Conservation (phyloP, 495 filamentous ascomycete genomes). For the Aspergillus diversus region DNA sequence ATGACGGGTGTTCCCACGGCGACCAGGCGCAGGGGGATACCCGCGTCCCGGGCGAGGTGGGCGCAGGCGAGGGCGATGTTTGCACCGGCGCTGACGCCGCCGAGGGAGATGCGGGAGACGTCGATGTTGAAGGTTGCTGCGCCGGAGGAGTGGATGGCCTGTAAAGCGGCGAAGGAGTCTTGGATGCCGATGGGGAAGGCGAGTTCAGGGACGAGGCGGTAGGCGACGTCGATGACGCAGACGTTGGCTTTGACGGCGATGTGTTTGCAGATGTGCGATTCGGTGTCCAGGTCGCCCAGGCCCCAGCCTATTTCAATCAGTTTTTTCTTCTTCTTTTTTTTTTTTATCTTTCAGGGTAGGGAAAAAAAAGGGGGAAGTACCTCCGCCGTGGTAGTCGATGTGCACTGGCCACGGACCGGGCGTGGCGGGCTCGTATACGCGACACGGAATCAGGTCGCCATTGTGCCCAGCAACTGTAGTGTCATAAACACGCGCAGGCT, state of each 20-base stretch:
- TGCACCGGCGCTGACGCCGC: constrained; percentile 54
- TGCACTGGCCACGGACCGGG: constrained; percentile 51
- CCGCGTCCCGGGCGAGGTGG: constrained; percentile 53
- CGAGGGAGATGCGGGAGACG: constrained; percentile 47
- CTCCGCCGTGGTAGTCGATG: constrained; percentile 51
- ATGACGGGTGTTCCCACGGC: constrained; percentile 46
- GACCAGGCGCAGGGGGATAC: constrained; percentile 44
- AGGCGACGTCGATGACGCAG: constrained; percentile 56
- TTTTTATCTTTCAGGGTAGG: not conserved
- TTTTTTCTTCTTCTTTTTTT: not conserved
- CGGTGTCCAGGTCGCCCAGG: constrained; percentile 49
- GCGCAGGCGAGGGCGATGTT: constrained; percentile 50
- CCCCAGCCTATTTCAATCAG: constrained; percentile 44
- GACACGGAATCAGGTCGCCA: constrained; percentile 41
- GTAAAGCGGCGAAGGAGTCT: constrained; percentile 49
- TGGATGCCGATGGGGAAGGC: constrained; percentile 51
- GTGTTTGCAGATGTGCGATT: constrained; percentile 39
- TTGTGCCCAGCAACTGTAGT: constrained; percentile 41
- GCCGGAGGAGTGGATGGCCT: constrained; percentile 18
- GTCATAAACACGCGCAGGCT: constrained; percentile 36
- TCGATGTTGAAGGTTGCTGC: constrained; percentile 49
- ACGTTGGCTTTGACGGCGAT: constrained; percentile 39
- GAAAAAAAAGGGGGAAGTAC: constrained; percentile 6
- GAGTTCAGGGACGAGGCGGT: constrained; percentile 53
- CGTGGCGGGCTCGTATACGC: constrained; percentile 47